Conservation (phyloP, 768 basidiomycete genomes). For the Trametes gibbosa region DNA sequence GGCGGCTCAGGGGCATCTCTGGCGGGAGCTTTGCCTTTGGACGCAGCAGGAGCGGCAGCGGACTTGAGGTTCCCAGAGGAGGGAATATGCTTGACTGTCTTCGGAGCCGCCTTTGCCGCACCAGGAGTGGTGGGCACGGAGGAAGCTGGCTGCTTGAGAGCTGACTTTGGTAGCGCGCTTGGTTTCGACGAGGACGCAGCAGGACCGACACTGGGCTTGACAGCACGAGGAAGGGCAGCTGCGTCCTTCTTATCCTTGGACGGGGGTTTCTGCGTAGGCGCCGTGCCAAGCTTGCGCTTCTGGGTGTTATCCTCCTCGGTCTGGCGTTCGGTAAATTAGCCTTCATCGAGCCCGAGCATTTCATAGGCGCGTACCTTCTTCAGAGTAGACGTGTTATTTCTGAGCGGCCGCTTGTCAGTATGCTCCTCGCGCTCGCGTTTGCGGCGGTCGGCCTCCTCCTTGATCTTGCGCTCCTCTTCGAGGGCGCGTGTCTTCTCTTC, state of each 20-base stretch:
- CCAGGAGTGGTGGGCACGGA: slow-evolving; percentile 6
- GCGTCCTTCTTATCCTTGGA: slow-evolving; percentile 50
- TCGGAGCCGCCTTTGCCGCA: slow-evolving; percentile 6
- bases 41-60: slow-evolving; percentile 29
- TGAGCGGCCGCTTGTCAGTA: slow-evolving; percentile 65
- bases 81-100: slow-evolving; percentile 23
- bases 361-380: slow-evolving; percentile 50
- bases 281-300: slow-evolving; percentile 62
- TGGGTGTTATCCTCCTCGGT: slow-evolving; percentile 65
- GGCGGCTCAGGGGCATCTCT: slow-evolving; percentile 52
- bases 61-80: slow-evolving; percentile 35
- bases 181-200: slow-evolving; percentile 16
- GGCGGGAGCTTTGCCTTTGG: slow-evolving; percentile 46
- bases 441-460: slow-evolving; percentile 71
- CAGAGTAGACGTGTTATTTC: slow-evolving; percentile 32
- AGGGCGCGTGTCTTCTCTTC: slow-evolving; percentile 63
- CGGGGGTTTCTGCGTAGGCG: slow-evolving; percentile 56
- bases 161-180: slow-evolving; percentile 9
- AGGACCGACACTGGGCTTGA: slow-evolving; percentile 30
- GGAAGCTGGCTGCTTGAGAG: slow-evolving; percentile 11
- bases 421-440: slow-evolving; percentile 82
- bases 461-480: slow-evolving; percentile 70
- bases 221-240: slow-evolving; percentile 26
- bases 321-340: slow-evolving; percentile 27
- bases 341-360: not conserved